Percentiles rank a stretch among this genome's conserved stretches.
Evolutionary conservation across 495 filamentous ascomycete species (phyloP).

Genomic region (Aspergillus funiculosus): DNA sequence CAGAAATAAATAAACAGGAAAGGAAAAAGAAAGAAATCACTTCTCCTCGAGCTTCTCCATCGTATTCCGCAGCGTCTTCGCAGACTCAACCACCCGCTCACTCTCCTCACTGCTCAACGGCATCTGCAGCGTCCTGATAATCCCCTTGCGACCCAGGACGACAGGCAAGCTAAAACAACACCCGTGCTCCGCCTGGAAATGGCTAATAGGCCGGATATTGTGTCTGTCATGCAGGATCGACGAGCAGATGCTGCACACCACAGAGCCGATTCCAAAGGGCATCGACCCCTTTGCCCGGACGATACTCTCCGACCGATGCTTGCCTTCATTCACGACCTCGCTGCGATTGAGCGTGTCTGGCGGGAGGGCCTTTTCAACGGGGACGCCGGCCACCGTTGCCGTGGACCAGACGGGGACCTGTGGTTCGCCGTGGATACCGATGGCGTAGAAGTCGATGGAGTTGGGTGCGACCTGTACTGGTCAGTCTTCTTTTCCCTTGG

Average conservation of each 20-base stretch:
- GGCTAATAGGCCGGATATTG: slow-evolving; percentile 12
- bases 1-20: too few species aligned
- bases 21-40: too few species aligned
- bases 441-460: slow-evolving; percentile 35
- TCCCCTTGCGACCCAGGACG: slow-evolving; percentile 8
- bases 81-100: background rate
- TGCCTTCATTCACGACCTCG: background rate
- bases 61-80: background rate
- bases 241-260: slow-evolving; percentile 10
- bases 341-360: background rate
- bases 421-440: slow-evolving; percentile 41
- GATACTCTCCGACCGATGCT: background rate
- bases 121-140: slow-evolving; percentile 3
- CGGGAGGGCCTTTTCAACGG: slow-evolving; percentile 4
- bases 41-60: background rate
- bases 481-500: too few species aligned
- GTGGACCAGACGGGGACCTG: slow-evolving; percentile 42
- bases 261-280: slow-evolving; percentile 6
- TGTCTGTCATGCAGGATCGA: slow-evolving; percentile 13
- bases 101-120: background rate
- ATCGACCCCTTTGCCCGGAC: slow-evolving; percentile 1
- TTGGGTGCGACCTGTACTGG: slow-evolving; percentile 25
- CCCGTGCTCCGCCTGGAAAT: slow-evolving; percentile 14
- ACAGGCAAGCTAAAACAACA: slow-evolving; percentile 19
- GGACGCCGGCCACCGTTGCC: slow-evolving; percentile 23